Evolutionary conservation across 768 basidiomycete genomes (phyloP).

Genomic region (Mycena rebaudengoi): DNA sequence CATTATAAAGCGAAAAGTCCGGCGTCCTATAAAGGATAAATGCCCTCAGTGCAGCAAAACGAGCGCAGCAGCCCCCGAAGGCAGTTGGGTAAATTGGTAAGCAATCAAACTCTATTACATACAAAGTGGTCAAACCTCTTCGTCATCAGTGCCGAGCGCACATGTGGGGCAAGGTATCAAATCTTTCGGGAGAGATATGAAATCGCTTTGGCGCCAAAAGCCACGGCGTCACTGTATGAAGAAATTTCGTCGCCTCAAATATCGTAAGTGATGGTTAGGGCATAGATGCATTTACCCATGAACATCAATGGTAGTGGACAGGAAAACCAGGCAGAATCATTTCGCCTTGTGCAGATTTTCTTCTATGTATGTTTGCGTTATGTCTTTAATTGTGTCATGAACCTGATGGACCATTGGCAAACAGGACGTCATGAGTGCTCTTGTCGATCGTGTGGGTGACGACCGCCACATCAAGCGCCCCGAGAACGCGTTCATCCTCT

Average conservation of each 20-base stretch:
- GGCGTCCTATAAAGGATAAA: background rate
- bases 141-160: background rate
- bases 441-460: too few relatives aligned
- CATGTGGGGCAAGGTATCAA: constrained; percentile 7
- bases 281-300: background rate
- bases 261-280: background rate
- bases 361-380: constrained; percentile 6
- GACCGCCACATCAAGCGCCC: constrained; percentile 85
- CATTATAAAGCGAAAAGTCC: constrained; percentile 1
- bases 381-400: background rate
- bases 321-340: background rate
- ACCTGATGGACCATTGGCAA: background rate
- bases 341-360: constrained; percentile 10
- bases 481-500: constrained; percentile 86
- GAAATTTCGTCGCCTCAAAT: constrained; percentile 1
- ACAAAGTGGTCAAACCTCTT: background rate
- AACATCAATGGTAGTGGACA: background rate
- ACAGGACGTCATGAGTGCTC: too few relatives aligned
- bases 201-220: too few relatives aligned
- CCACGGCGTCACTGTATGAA: constrained; percentile 1
- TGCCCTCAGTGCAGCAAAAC: background rate
- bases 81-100: constrained; percentile 13
- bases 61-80: background rate
- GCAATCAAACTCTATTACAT: background rate
- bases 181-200: too few relatives aligned